A percentile compares a stretch with the other conserved stretches of the same genome.
These are phyloP conservation scores for Thraustochytrium sp. DNA, from an alignment of 352 stramenopile species.

Conservation along the genomic window DNA sequence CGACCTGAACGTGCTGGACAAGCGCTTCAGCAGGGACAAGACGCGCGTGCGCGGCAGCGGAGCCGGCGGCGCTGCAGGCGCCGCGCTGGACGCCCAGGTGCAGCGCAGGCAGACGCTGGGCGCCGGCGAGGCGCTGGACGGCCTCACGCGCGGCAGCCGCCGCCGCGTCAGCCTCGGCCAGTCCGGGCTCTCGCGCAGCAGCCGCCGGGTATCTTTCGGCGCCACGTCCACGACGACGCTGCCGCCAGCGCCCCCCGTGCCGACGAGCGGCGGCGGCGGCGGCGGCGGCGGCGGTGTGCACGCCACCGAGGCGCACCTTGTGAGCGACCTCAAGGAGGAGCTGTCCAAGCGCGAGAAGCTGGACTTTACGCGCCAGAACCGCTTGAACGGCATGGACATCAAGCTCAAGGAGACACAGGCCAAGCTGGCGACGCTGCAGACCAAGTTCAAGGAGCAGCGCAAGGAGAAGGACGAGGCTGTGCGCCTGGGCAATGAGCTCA, in stretches of 20 bases:
- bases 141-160: neutral
- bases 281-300: neutral
- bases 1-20: neutral
- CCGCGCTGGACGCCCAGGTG: neutral
- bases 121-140: neutral
- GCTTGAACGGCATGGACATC: constrained; percentile 40
- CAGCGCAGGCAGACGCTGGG: neutral
- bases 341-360: constrained; percentile 35
- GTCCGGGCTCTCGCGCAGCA: neutral
- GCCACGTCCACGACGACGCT: neutral
- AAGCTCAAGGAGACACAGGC: constrained; percentile 18
- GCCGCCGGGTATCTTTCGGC: neutral
- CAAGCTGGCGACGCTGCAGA: neutral
- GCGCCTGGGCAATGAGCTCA: constrained; percentile 10
- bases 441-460: constrained; percentile 27
- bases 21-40: constrained; percentile 12
- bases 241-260: too few species aligned
- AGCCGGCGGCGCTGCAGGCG: neutral
- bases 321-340: constrained; percentile 33
- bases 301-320: neutral
- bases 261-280: too few species aligned
- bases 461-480: constrained; percentile 36
- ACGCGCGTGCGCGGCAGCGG: neutral
- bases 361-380: constrained; percentile 6
- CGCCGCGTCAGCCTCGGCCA: neutral